Base-by-base conservation (phyloP, 2,329 filamentous ascomycete genomes). In the Colletotrichum costaricense region DNA sequence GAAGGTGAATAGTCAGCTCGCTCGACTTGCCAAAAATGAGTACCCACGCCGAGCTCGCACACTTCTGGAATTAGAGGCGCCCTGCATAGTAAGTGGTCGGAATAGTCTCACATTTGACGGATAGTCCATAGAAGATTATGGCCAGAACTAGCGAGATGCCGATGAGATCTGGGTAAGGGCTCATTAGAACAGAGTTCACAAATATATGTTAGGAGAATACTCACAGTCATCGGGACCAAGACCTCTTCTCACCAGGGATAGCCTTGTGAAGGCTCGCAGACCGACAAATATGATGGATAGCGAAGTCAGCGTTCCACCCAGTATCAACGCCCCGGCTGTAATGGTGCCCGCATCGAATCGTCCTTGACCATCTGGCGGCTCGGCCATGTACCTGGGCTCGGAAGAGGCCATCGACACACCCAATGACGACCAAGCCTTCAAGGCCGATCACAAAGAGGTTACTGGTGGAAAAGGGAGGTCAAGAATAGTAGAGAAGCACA, bases 21-120 rank as follows among this genome's bases (percentile, higher is more conserved):
- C 24, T 52, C 70, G 26, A 73, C 71, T 49, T 73, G 71, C 71
- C 71, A 73, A 3, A 73, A 12, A 22, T 73, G 71, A 8, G 65
- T 67, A 4, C 71, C 71, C 7, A 73, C 60, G 12, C 71, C 71
- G 12, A 73, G 28, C 8, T 62, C 16, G 52, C 71, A 73, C 14
- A 73, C 71, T 73, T 3, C 1, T 14, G 0, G 2, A 4, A 49
- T 73, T 24, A 73, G 62, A 12, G 5, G 16, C 1, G 3, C 8
- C 12, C 2, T 22, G 1, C 3, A 6, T n/a, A 56, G 6, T 5
- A 12, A 30, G 4, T 33, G 49, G 24, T 8, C 14, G 28, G 22
- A 26, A 7, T 3, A n/a, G 2, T 26, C 67, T n/a, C 12, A 73
- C 67, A 14, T 24, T 71, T 38, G 35, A 70, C 57, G 3, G 67